Evolutionary conservation across 208 protist species (phyloP), one percentile per base, ranked within the genome.

Genomic region (Lotmaria passim): DNA sequence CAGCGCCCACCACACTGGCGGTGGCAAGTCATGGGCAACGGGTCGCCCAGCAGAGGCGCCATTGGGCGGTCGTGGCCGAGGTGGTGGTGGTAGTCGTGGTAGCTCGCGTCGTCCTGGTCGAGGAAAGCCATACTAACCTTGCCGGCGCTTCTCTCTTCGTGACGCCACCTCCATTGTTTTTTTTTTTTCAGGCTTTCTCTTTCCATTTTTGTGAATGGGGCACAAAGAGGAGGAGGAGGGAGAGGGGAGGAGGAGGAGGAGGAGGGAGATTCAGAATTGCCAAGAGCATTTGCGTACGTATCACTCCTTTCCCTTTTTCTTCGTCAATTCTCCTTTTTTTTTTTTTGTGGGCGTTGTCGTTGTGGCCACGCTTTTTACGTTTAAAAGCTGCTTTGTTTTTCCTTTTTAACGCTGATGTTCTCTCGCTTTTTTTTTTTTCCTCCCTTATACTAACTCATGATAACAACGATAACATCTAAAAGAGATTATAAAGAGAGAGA

Each of bases 121-220:
- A 38, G 63, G 67, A 4, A 36, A 66, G 46, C 77, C 77, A 0
- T 82, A 82, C 46, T 82, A 56, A 71, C 0, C 17, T 10, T 21
- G 39, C 31, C 28, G 52, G 5, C 21, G 26, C 24, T 39, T 39
- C 26, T 31, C 26, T n/a, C n/a, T n/a, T n/a, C n/a, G n/a, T n/a
- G n/a, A n/a, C n/a, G n/a, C n/a, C n/a, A n/a, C n/a, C n/a, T n/a
- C n/a, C n/a, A n/a, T 21, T 30, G 33, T 41, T 7, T 41, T 41
- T 7, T 4, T 59, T 26, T 59, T 24, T 28, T 59, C 30, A 44
- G n/a, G 24, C 15, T 34, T 12, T 47, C 19, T n/a, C n/a, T n/a
- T n/a, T n/a, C n/a, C n/a, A n/a, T n/a, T n/a, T n/a, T n/a, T n/a
- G n/a, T n/a, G n/a, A n/a, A n/a, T n/a, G n/a, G n/a, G n/a, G n/a